Base-by-base conservation (phyloP, 257 asterid species). In the Penstemon davidsonii region DNA sequence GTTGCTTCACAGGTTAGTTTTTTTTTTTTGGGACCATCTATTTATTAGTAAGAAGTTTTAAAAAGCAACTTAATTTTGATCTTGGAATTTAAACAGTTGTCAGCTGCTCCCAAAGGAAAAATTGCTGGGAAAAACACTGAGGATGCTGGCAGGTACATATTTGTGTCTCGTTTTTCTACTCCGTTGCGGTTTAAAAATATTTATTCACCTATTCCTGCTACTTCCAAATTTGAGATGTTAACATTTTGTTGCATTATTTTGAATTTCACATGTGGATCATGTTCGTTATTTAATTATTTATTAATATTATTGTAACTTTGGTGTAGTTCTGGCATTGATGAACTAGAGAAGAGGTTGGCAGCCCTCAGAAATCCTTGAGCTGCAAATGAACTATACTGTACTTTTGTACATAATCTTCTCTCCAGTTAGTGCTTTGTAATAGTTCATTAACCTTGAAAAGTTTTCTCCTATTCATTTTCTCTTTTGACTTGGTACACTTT, bases 71-170 rank as follows among this genome's bases (percentile, higher is more conserved):
- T 45, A n/a, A 63, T 64, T 44, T 68, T 45, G 56, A 10, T 67
- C 73, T 64, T 62, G 36, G 44, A 65, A 50, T 62, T 15, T 74
- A 38, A 18, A 47, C 91, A 93, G 99, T 66, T 93, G 75, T 93
- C 97, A 44, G 65, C 92, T 1, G 99, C 96, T 77, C 99, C 99
- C 39, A 90, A 85, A 78, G 97, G 99, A 5, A 90, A 85, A 84
- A 75, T 93, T 66, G 75, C 82, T 19, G 96, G 96, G 75, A 90
- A 85, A 86, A 80, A 80, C 57, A 44, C 80, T 0, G 89, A 84
- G 77, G 86, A 60, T 73, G 87, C 81, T 70, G 75, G 90, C 88
- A 84, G 97, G 98, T 92, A 73, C 41, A 33, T 7, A 56, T 49
- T 37, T 46, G 19, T 8, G 37, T 38, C 7, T 45, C 11, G 13